Base-by-base conservation (phyloP, 306 rosid species). In the Vachellia collinsii region DNA sequence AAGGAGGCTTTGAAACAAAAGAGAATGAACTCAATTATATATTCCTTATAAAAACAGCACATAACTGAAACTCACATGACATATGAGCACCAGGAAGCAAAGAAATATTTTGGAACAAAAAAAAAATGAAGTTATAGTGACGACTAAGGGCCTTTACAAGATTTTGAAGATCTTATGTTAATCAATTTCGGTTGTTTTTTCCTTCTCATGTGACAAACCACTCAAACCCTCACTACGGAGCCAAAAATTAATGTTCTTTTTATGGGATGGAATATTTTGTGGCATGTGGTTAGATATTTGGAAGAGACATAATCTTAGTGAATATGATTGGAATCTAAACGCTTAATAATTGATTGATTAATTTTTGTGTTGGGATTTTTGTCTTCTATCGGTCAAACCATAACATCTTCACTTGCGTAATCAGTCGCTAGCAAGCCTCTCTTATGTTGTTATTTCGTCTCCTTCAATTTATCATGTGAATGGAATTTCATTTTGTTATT, bases 201-300 rank as follows among this genome's bases (percentile, higher is more conserved):
- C 22, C 54, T 36, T 70, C 38, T 43, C 38, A 70, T 70, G 81
- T 72, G 84, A 75, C 80, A 10, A 65, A 29, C 43, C 53, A 50
- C 6, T 14, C 41, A 68, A 29, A 44, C 23, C 29, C 61, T 74
- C 63, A 20, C 25, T 67, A 17, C 47, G 59, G 46, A 34, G 44
- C 37, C 56, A 63, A 79, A 79, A 80, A 72, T 41, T 39, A 42
- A 50, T 51, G 70, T 51, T 69, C 76, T 83, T n/a, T n/a, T 77
- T 68, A 81, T 66, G 23, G 47, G 16, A 80, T 58, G 87, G 91
- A 89, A 86, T 92, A 92, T 86, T 86, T 88, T 84, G 68, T 86
- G 56, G 56, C 92, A 92, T 85, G 87, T 90, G 88, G 76, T 89
- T 90, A 80, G 94, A 87, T 89, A 81, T 87, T 81, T 76, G 83